phyloP scores from a whole-genome alignment of 1,139 yeast species.

The Nakaseomyces uthaithaninus region DNA sequence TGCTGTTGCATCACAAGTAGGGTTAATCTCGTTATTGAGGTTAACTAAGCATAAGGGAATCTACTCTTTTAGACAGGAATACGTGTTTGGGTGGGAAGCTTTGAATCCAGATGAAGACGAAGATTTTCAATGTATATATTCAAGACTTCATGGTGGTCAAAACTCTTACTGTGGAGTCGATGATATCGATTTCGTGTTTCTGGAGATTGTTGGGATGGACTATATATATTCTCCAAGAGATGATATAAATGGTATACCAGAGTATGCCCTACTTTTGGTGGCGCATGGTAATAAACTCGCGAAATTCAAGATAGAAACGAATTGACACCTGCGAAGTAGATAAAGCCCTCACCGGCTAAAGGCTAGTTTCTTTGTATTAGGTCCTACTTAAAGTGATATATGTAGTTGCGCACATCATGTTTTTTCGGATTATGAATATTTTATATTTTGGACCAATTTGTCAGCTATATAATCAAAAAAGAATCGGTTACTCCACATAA shows the following conservation, averaged over 20 bases:
- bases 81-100: conserved; percentile 18
- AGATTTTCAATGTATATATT: conserved; percentile 10
- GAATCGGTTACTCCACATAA: no score
- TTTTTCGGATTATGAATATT: no score
- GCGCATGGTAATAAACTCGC: conserved; percentile 1
- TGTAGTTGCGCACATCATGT: no score
- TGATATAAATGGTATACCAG: conserved; percentile 15
- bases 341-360: no score
- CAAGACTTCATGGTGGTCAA: conserved; percentile 6
- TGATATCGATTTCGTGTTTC: conserved; percentile 16
- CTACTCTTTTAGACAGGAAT: conserved; percentile 43
- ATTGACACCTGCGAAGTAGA: no score
- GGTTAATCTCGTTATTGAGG: conserved; percentile 44
- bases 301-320: conserved; percentile 5
- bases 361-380: no score
- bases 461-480: no score
- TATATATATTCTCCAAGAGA: conserved; percentile 8
- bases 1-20: conserved; percentile 47
- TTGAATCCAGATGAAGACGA: conserved; percentile 5
- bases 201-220: conserved; percentile 6
- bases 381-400: no score
- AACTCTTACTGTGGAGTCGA: conserved; percentile 14
- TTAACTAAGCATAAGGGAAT: conserved; percentile 47
- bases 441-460: no score
- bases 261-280: conserved; percentile 15